Conservation (phyloP, 2,329 filamentous ascomycete genomes). For the Massarina eburnea region DNA sequence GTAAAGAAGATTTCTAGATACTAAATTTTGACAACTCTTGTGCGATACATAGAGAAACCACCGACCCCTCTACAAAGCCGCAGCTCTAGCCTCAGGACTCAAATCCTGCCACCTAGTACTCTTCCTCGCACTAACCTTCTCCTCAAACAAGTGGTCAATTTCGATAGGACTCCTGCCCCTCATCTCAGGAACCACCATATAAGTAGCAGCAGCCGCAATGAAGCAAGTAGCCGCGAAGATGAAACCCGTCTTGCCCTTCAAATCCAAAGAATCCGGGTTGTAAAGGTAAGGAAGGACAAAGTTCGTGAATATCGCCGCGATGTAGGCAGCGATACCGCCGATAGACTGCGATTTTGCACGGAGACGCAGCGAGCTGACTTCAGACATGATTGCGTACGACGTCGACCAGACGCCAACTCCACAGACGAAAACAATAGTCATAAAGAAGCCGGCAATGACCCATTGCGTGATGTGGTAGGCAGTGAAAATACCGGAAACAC, state of each 20-base stretch:
- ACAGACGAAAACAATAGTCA: slow-evolving; percentile 29
- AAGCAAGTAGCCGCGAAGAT: slow-evolving; percentile 35
- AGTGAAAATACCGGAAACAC: slow-evolving; percentile 5
- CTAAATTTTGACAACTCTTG: too few species aligned
- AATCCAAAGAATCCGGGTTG: slow-evolving; percentile 41
- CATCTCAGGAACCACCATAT: slow-evolving; percentile 41
- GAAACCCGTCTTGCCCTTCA: slow-evolving; percentile 43
- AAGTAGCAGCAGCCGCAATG: slow-evolving; percentile 33
- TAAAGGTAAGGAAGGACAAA: slow-evolving; percentile 38
- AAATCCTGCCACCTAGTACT: background rate
- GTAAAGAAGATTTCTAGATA: too few species aligned
- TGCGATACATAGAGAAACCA: too few species aligned
- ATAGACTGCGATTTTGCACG: slow-evolving; percentile 44
- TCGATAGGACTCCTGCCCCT: slow-evolving; percentile 40
- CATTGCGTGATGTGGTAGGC: slow-evolving; percentile 1
- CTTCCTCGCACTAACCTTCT: background rate
- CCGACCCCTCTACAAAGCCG: background rate
- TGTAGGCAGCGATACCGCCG: slow-evolving; percentile 23
- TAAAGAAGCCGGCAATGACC: slow-evolving; percentile 8
- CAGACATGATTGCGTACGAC: slow-evolving; percentile 39
- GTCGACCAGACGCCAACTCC: slow-evolving; percentile 41
- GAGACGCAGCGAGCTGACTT: slow-evolving; percentile 36
- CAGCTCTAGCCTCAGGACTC: background rate
- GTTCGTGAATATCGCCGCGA: slow-evolving; percentile 13
- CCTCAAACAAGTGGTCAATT: slow-evolving; percentile 41